Percentiles rank a stretch among this genome's conserved stretches.
These are phyloP conservation scores for Adiantum capillusveneris DNA, from an alignment of 75 land plant species.

Conservation along the genomic window DNA sequence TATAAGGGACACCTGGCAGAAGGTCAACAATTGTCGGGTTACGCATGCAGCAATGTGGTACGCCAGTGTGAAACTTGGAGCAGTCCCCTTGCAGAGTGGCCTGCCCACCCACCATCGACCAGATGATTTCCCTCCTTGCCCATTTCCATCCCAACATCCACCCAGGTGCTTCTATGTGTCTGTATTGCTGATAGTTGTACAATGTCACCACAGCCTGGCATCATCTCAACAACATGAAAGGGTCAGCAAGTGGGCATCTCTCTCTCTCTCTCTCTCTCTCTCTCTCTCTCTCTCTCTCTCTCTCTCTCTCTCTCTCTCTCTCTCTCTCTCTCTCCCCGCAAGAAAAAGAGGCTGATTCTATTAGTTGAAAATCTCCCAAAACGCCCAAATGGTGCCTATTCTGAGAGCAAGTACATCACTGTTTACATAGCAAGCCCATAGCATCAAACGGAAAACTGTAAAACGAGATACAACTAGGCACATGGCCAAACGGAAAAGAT, in stretches of 20 bases:
- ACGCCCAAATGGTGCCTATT: no score
- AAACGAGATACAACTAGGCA: no score
- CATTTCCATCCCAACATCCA: conserved; percentile 83
- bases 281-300: no score
- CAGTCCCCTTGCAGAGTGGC: conserved; percentile 52
- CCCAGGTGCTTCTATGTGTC: conserved; percentile 69
- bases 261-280: no score
- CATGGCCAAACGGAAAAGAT: no score
- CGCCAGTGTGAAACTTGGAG: conserved; percentile 40
- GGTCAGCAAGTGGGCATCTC: not conserved
- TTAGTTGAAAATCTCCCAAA: no score
- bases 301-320: no score
- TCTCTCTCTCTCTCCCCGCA: no score
- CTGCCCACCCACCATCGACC: conserved; percentile 70
- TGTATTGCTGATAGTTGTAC: conserved; percentile 73
- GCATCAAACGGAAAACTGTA: no score
- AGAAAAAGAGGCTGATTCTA: no score
- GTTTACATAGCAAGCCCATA: no score
- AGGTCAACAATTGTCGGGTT: conserved; percentile 66
- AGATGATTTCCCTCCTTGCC: conserved; percentile 76
- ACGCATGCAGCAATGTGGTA: conserved; percentile 69
- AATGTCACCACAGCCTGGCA: conserved; percentile 75
- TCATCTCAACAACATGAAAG: not conserved
- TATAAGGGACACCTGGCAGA: conserved; percentile 61
- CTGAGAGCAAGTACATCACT: no score